These are phyloP conservation scores for Zangia roseola DNA, from an alignment of 768 basidiomycete genomes.

Conservation along the genomic window DNA sequence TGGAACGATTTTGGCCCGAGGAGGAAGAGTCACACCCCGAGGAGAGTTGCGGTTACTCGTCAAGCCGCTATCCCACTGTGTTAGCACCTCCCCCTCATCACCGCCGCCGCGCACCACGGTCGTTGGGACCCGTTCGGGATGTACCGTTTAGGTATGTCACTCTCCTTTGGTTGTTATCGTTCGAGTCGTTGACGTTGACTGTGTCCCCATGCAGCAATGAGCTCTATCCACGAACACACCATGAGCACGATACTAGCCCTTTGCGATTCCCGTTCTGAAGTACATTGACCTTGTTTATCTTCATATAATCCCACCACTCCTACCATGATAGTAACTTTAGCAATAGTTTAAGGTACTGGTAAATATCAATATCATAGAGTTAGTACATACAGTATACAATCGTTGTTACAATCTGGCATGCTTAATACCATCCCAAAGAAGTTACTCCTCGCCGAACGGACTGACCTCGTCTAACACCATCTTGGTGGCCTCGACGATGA, in stretches of 20 bases:
- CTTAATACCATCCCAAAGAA: not conserved
- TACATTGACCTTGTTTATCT: conserved; percentile 8
- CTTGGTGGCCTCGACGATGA: conserved; percentile 84
- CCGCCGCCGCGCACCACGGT: conserved; percentile 25
- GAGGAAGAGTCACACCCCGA: conserved; percentile 22
- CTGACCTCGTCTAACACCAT: conserved; percentile 60
- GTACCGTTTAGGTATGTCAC: conserved; percentile 15
- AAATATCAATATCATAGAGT: conserved; percentile 7
- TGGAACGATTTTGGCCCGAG: conserved; percentile 33
- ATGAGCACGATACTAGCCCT: conserved; percentile 12
- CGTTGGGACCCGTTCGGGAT: conserved; percentile 7
- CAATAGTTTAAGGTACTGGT: conserved; percentile 19
- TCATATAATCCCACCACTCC: not conserved
- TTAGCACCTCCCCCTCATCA: conserved; percentile 31
- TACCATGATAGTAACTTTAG: conserved; percentile 7
- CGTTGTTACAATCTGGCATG: conserved; percentile 10
- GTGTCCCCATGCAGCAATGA: conserved; percentile 13
- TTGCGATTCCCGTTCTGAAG: conserved; percentile 30
- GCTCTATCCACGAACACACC: conserved; percentile 13
- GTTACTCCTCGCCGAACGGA: conserved; percentile 5
- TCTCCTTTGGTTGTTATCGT: not conserved
- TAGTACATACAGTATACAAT: conserved; percentile 15
- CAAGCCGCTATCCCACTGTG: conserved; percentile 14
- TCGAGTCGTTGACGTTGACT: conserved; percentile 3
- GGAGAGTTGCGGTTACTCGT: conserved; percentile 14